These are phyloP conservation scores for Magnolia kwangsiensis DNA, from an alignment of 164 flowering plant species.

Conservation along the genomic window DNA sequence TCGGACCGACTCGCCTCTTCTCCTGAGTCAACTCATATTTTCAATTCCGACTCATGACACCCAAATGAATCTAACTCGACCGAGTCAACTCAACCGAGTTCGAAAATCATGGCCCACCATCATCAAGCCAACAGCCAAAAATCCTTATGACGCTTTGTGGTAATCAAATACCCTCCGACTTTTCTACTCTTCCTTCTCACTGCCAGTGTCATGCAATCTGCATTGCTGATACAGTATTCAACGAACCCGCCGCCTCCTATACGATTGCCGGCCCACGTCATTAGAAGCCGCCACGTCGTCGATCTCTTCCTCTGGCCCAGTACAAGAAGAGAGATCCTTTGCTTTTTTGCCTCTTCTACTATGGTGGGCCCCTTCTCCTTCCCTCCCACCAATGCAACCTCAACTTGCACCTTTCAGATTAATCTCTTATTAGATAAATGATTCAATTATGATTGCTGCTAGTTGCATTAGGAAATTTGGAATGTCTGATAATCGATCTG, in stretches of 20 bases:
- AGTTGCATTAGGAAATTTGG: background rate
- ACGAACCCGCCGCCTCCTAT: slow-evolving; percentile 39
- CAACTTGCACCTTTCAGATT: slow-evolving; percentile 45
- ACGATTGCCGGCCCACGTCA: slow-evolving; percentile 57
- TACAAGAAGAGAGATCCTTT: slow-evolving; percentile 59
- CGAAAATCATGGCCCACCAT: background rate
- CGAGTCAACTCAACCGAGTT: background rate
- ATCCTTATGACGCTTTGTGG: slow-evolving; percentile 69
- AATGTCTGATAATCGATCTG: background rate
- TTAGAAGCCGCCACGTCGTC: slow-evolving; percentile 56
- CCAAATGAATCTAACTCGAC: background rate
- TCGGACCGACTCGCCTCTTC: background rate
- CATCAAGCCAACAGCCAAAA: slow-evolving; percentile 77
- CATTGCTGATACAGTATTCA: slow-evolving; percentile 72
- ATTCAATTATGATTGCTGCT: background rate
- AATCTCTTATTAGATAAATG: slow-evolving; percentile 9
- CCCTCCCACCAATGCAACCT: slow-evolving; percentile 58
- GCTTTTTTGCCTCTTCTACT: slow-evolving; percentile 64
- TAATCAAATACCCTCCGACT: slow-evolving; percentile 67
- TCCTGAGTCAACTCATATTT: no score
- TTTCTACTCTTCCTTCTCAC: slow-evolving; percentile 67
- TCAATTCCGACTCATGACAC: no score
- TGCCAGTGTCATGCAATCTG: slow-evolving; percentile 68
- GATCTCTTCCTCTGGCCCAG: slow-evolving; percentile 71
- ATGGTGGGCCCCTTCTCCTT: slow-evolving; percentile 71